phyloP scores from a whole-genome alignment of 108 stramenopile genomes.

The Discostella pseudostelligera region DNA sequence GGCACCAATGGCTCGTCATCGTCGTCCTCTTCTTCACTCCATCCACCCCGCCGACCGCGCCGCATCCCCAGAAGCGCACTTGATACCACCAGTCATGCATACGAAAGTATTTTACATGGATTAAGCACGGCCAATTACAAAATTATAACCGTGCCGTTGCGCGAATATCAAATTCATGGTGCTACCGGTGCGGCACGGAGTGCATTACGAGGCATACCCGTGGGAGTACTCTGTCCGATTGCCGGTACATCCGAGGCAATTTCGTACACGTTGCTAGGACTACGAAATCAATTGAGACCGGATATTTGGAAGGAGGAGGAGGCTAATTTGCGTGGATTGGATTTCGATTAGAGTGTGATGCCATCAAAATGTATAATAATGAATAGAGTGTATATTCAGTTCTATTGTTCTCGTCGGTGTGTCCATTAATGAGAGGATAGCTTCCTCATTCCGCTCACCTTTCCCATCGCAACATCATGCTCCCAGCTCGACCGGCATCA shows the following conservation, averaged over 20 bases:
- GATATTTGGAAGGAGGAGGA: slow-evolving; percentile 83
- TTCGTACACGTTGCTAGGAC: slow-evolving; percentile 75
- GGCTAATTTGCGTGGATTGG: slow-evolving; percentile 23
- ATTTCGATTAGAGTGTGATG: not conserved
- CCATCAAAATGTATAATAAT: not conserved
- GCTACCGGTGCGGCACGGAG: slow-evolving; percentile 63
- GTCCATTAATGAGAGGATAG: no score
- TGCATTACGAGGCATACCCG: slow-evolving; percentile 72
- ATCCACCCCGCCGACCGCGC: slow-evolving; percentile 57
- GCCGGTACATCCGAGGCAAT: slow-evolving; percentile 78
- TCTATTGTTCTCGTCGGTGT: no score
- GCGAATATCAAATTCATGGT: slow-evolving; percentile 67
- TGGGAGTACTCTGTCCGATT: slow-evolving; percentile 71
- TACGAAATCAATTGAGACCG: slow-evolving; percentile 78
- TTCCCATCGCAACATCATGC: no score
- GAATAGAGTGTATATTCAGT: no score
- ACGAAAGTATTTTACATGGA: slow-evolving; percentile 66
- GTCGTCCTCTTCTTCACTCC: no score
- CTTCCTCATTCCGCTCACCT: no score
- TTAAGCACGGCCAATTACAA: slow-evolving; percentile 81
- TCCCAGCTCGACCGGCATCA: no score
- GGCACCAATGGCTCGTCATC: slow-evolving; percentile 16
- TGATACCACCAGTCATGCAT: slow-evolving; percentile 56
- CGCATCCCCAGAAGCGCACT: slow-evolving; percentile 45
- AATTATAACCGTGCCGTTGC: slow-evolving; percentile 68